Evolutionary conservation across 139 green algal genomes (phyloP).

Genomic region (Zygnema cylindricum): DNA sequence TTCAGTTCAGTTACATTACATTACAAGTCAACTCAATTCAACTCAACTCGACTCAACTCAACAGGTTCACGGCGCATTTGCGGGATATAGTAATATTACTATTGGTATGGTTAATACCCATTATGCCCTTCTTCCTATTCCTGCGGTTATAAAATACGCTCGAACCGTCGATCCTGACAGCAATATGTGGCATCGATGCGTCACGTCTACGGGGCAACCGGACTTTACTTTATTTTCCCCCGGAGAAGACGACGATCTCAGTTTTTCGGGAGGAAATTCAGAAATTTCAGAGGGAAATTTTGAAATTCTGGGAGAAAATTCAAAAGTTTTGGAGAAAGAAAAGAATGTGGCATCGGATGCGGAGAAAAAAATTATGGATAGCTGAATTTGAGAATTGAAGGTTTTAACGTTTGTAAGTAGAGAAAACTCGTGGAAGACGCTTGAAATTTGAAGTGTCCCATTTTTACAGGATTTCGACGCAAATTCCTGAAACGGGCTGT

Average conservation of each 20-base stretch:
- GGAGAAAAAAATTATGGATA: neutral
- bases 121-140: slow-evolving; percentile 90
- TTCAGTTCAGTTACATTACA: too few relatives aligned
- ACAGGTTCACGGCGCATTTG: slow-evolving; percentile 88
- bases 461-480: too few relatives aligned
- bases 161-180: slow-evolving; percentile 49
- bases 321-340: neutral
- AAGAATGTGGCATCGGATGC: neutral
- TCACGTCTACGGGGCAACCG: slow-evolving; percentile 53
- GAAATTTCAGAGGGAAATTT: neutral
- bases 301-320: neutral
- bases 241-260: too few relatives aligned
- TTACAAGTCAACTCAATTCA: too few relatives aligned
- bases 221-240: slow-evolving; percentile 48
- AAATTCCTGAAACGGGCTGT: too few relatives aligned
- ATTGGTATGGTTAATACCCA: slow-evolving; percentile 96
- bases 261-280: neutral
- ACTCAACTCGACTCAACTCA: too few relatives aligned
- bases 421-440: neutral
- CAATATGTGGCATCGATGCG: slow-evolving; percentile 59
- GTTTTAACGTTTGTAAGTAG: neutral
- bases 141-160: slow-evolving; percentile 83
- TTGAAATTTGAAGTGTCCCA: neutral
- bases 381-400: neutral
- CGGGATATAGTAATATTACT: slow-evolving; percentile 89